A percentile compares a stretch with the other conserved stretches of the same genome.
Evolutionary conservation across 768 basidiomycete genomes (phyloP).

Genomic region (Mycena albidolilacea): DNA sequence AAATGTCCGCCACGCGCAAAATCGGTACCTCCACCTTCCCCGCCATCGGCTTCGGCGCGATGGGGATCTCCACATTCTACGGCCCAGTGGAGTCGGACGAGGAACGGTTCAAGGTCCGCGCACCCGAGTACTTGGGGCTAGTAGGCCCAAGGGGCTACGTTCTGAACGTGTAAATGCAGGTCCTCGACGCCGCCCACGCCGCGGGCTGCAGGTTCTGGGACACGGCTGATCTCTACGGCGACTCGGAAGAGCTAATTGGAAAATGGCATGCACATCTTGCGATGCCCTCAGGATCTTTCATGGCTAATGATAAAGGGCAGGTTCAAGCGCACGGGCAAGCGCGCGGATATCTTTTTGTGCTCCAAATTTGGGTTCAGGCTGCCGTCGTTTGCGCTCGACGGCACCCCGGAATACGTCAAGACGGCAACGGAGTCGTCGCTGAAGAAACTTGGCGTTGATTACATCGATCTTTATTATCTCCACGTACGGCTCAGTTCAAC

Average conservation of each 20-base stretch:
- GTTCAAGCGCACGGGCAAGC: conserved; percentile 58
- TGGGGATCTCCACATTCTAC: conserved; percentile 63
- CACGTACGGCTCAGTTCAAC: conserved; percentile 31
- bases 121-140: too few relatives aligned
- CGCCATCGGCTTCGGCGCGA: conserved; percentile 66
- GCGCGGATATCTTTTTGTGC: conserved; percentile 61
- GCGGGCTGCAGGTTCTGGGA: conserved; percentile 12
- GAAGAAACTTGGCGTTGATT: conserved; percentile 22
- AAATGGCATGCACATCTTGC: conserved; percentile 50
- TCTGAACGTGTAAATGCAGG: background rate
- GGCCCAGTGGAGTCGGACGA: conserved; percentile 59
- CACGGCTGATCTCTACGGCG: conserved; percentile 54
- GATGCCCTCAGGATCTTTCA: background rate
- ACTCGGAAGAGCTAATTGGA: conserved; percentile 61
- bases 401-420: background rate
- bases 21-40: conserved; percentile 55
- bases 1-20: conserved; percentile 46
- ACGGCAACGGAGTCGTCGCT: background rate
- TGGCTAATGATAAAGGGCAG: conserved; percentile 39
- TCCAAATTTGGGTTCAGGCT: conserved; percentile 59
- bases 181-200: conserved; percentile 1
- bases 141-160: too few relatives aligned
- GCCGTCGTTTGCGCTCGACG: conserved; percentile 19
- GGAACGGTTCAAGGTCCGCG: conserved; percentile 61
- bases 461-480: conserved; percentile 51